A percentile compares a stretch with the other conserved stretches of the same genome.
Conservation (phyloP, 257 asterid species). For the Nicotiana undulata region DNA sequence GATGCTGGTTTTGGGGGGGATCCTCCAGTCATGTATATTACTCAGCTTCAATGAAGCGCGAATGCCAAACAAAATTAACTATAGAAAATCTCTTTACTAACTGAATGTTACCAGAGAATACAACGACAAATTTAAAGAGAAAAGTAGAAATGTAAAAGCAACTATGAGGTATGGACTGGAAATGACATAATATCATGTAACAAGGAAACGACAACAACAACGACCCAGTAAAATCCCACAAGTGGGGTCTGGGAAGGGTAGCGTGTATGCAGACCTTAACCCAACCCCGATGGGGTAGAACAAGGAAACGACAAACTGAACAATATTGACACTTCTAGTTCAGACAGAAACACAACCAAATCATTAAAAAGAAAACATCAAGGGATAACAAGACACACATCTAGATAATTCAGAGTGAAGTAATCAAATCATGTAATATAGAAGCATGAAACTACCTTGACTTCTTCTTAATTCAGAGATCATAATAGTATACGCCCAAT, state of each 20-base stretch:
- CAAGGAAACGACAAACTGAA: background rate
- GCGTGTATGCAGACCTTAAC: too few relatives aligned
- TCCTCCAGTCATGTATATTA: background rate
- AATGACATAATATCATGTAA: background rate
- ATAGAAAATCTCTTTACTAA: background rate
- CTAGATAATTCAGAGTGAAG: constrained; percentile 1
- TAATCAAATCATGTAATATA: constrained; percentile 13
- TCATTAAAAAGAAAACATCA: background rate
- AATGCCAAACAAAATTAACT: background rate
- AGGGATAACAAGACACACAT: background rate
- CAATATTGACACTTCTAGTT: background rate
- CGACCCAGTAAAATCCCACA: too few relatives aligned
- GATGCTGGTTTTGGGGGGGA: too few relatives aligned
- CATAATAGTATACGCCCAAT: constrained; percentile 81
- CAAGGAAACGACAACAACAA: too few relatives aligned
- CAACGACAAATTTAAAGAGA: background rate
- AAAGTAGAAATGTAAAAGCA: background rate
- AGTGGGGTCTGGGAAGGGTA: too few relatives aligned
- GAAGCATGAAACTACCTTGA: constrained; percentile 84
- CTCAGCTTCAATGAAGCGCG: background rate
- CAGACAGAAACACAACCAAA: background rate
- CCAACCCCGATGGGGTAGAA: too few relatives aligned
- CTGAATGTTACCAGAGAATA: background rate
- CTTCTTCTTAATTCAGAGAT: constrained; percentile 88
- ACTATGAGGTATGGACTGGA: background rate